These are phyloP conservation scores for Herpetospermum pedunculosum DNA, from an alignment of 306 rosid genomes.

Conservation along the genomic window DNA sequence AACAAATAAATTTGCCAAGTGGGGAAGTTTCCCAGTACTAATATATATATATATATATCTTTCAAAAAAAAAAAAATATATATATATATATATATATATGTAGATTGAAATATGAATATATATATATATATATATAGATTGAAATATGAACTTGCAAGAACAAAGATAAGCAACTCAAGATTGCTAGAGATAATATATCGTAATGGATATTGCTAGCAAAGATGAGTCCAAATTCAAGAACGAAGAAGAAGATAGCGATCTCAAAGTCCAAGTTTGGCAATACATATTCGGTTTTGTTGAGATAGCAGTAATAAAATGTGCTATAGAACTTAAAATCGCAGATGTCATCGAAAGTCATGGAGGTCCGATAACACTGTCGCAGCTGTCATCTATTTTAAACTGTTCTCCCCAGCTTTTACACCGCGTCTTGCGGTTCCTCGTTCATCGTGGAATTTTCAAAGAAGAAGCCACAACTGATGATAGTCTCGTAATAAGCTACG, in stretches of 20 bases:
- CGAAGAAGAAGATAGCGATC: background rate
- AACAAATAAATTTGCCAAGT: too few relatives aligned
- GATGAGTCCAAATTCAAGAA: background rate
- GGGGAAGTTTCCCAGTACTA: too few relatives aligned
- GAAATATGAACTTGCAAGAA: too few relatives aligned
- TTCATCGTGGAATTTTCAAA: constrained; percentile 20
- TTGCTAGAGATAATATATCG: background rate
- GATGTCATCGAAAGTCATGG: constrained; percentile 14
- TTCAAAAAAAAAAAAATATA: too few relatives aligned
- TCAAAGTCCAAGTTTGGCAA: background rate
- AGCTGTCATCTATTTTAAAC: background rate
- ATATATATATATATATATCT: too few relatives aligned
- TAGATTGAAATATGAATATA: too few relatives aligned
- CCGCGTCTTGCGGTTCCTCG: background rate
- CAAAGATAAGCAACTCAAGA: too few relatives aligned
- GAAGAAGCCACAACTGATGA: background rate
- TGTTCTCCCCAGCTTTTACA: constrained; percentile 8
- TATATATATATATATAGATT: too few relatives aligned
- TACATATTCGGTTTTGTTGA: background rate
- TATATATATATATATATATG: too few relatives aligned
- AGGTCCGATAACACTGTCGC: background rate
- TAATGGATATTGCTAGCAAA: background rate
- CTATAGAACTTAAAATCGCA: constrained; percentile 38
- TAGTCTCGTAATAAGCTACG: background rate
- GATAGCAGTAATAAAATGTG: background rate